Base-by-base conservation (phyloP, 2,329 filamentous ascomycete species). In the Metarhizium humberi region DNA sequence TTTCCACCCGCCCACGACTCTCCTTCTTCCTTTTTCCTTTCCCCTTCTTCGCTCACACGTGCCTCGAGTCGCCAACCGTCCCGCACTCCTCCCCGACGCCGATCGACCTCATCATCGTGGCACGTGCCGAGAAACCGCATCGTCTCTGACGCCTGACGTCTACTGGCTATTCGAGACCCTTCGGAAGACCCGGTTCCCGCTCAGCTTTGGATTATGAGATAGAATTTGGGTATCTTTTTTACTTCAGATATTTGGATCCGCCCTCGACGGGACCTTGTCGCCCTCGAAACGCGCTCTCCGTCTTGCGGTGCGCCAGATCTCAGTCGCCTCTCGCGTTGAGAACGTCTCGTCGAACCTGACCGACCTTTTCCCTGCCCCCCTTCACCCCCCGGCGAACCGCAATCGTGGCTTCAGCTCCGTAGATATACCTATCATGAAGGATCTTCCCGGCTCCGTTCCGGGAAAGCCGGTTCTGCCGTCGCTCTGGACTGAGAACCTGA, bases 391-490 rank as follows among this genome's bases (percentile, higher is more conserved):
- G 36, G 45, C 48, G 45, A 40, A 43, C 52, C 56, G 57, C 60
- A 54, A 53, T 45, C 51, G 56, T 53, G 55, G 54, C 57, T 57
- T 52, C 50, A 49, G 18, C 38, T 36, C 47, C 56, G 45, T 40
- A 14, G 46, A 57, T 47, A 52, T 55, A 45, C 25, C 58, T 59
- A 68, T 54, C 56, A 74, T 74, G 72, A 70, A 71, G 61, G 71
- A 73, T 61, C 62, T 72, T 49, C 56, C 68, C 55, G 67, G 66
- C 43, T 62, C 71, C 50, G 58, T 69, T 11, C 66, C 71, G 58
- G 68, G 69, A 59, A 75, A 75, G 66, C 69, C 71, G 52, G 69
- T 71, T 63, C 67, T 72, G 20, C 71, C 72, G 51, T 68, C 70
- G 40, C 64, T 73, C 13, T 70, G 70, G 64, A 70, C 71, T 36